Evolutionary conservation across 1,284 basidiomycete species (phyloP), one percentile per base, ranked within the genome.

Genomic region (Lentinus polychrous): DNA sequence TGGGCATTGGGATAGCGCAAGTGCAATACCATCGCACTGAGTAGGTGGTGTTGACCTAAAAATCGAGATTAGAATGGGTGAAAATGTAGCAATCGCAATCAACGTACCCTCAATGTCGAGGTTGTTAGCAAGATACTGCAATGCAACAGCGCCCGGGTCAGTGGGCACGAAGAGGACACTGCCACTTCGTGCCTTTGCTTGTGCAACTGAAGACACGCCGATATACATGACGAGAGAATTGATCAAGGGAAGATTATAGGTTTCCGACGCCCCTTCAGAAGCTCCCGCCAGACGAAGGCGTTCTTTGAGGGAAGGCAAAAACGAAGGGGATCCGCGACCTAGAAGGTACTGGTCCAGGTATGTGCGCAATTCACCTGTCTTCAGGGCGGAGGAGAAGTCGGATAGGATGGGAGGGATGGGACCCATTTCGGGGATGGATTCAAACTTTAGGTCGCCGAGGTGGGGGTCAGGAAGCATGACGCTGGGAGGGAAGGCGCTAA

Each of bases 1-100:
- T 95, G 93, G n/a, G 92, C 91, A 60, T 93, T 94, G 31, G 93
- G 92, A 75, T 92, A 94, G 60, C 96, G 91, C 52, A 99, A 75
- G 67, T 99, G 95, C 60, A 96, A 81, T 33, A 93, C 86, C 61
- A 94, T 86, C 15, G 93, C 85, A 55, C 86, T 91, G 55, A 97
- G 73, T 55, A 99, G 74, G 65, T 97, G 85, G 70, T 96, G 92
- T 78, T 96, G 91, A 57, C 91, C 91, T 93, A 43, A 22, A 8
- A 20, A 12, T 17, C 53, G 10, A 45, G 45, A 32, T 8, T 49
- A 17, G 41, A 22, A n/a, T n/a, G 6, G 18, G 20, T 2, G 8
- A 20, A n/a, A 31, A 46, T 23, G 32, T 48, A 38, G 8, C 22
- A 17, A n/a, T n/a, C n/a, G n/a, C n/a, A n/a, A n/a, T n/a, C 35